Evolutionary conservation across 2,329 filamentous ascomycete genomes (phyloP).

Genomic region (Corynespora cassiicola): DNA sequence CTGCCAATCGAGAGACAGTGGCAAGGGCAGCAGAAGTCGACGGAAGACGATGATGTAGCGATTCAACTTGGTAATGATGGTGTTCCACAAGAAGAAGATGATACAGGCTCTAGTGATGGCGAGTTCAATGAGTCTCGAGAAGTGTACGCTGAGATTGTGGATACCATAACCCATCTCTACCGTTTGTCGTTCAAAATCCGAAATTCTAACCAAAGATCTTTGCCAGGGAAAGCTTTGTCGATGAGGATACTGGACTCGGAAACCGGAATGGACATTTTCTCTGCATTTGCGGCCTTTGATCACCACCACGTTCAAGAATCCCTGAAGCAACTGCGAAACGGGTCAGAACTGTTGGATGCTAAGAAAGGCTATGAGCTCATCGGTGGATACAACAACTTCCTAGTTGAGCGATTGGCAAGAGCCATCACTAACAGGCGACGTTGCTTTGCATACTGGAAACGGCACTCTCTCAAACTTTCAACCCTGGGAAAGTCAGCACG

Average conservation of each 20-base stretch:
- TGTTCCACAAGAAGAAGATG: slow-evolving; percentile 1
- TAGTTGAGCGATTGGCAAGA: slow-evolving; percentile 5
- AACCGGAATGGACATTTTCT: slow-evolving; percentile 4
- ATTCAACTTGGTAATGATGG: background rate
- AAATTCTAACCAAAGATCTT: slow-evolving; percentile 2
- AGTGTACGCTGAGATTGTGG: background rate
- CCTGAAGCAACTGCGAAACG: slow-evolving; percentile 1
- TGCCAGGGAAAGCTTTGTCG: slow-evolving; percentile 1
- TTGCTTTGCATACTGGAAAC: slow-evolving; percentile 3
- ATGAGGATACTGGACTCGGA: slow-evolving; percentile 2
- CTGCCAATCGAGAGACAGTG: no score
- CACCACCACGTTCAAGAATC: slow-evolving; percentile 4
- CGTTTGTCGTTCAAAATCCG: slow-evolving; percentile 10
- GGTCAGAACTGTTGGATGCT: background rate
- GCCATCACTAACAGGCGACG: slow-evolving; percentile 5
- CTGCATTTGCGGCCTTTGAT: slow-evolving; percentile 4
- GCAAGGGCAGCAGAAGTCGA: background rate
- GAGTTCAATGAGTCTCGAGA: slow-evolving; percentile 1
- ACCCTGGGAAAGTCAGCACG: background rate
- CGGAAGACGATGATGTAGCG: background rate
- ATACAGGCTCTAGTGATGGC: slow-evolving; percentile 1
- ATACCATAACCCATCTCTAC: slow-evolving; percentile 4
- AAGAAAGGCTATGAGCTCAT: background rate
- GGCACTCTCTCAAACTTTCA: slow-evolving; percentile 7
- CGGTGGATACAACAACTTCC: slow-evolving; percentile 1